Base-by-base conservation (phyloP, 1,139 yeast genomes). In the Debaryomycetaceae sp. region DNA sequence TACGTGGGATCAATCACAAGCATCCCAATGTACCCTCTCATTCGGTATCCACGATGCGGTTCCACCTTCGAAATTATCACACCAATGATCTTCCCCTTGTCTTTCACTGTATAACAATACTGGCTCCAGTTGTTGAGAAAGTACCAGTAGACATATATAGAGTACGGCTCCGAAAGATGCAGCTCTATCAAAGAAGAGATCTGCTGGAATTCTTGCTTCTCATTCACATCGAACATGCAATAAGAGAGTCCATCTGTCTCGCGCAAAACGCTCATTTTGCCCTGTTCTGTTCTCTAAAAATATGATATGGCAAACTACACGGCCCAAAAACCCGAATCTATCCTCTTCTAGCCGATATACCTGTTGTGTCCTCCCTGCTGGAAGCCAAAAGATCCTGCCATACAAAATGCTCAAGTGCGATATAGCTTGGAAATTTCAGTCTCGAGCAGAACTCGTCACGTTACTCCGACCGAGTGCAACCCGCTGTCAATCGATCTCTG, bases 11-110 rank as follows among this genome's bases (percentile, higher is more conserved):
- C 82, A 19, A 92, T 95, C 0, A 95, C 96, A 41, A 92, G 67
- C 98, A 92, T 92, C 5, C 98, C 98, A 34, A 92, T 91, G 55
- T 92, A 92, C 0, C 98, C 98, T 46, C 97, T 67, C 52, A 70
- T 56, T 43, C 96, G 69, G 8, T 75, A 82, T 28, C 77, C 75
- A 42, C 92, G 70, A 61, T 92, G 98, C 5, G 77, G 70, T 50
- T 86, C 95, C n/a, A 82, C 77, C 55, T 88, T 88, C 44, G 95
- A 83, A 7, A 92, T 87, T 16, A 91, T 82, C 33, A 86, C 87
- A 4, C 98, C 98, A 14, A 91, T 73, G n/a, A 63, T 53, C 15
- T 40, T 37, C 11, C 38, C 40, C 1, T 40, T 32, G 11, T 48
- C 48, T 41, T 63, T 60, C 31, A 70, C 70, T 4, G 66, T 57